phyloP scores from a whole-genome alignment of 495 filamentous ascomycete genomes.

The Penicillium desertorum region DNA sequence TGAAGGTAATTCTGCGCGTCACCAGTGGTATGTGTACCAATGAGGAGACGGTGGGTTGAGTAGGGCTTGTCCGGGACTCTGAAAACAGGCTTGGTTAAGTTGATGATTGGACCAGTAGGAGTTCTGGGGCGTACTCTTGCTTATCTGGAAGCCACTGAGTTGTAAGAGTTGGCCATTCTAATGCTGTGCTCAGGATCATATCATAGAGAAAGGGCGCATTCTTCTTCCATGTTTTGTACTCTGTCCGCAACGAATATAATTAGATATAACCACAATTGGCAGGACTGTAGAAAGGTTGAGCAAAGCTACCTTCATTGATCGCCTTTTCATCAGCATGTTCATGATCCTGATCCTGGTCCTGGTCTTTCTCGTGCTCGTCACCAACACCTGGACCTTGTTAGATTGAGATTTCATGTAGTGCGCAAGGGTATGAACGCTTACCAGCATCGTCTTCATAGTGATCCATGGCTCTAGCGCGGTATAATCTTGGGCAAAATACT shows the following conservation, averaged over 20 bases:
- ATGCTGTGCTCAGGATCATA: conserved; percentile 86
- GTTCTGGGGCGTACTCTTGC: conserved; percentile 58
- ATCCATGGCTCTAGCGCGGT: conserved; percentile 33
- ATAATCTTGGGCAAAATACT: conserved; percentile 5
- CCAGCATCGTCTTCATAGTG: conserved; percentile 41
- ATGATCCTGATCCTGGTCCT: conserved; percentile 68
- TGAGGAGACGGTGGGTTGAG: conserved; percentile 83
- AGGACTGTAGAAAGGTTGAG: background rate
- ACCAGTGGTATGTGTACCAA: conserved; percentile 92
- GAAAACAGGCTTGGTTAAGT: conserved; percentile 16
- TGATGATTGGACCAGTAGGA: background rate
- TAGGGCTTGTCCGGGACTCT: conserved; percentile 80
- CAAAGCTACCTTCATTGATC: conserved; percentile 78
- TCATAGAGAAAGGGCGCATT: conserved; percentile 98
- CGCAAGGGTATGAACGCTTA: conserved; percentile 12
- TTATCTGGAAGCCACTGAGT: conserved; percentile 98
- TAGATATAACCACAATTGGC: background rate
- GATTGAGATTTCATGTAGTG: conserved; percentile 19
- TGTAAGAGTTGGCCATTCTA: conserved; percentile 97
- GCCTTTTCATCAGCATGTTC: conserved; percentile 77
- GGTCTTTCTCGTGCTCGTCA: conserved; percentile 60
- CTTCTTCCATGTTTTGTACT: conserved; percentile 99
- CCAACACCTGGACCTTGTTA: conserved; percentile 33
- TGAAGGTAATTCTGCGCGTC: conserved; percentile 90
- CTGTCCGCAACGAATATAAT: conserved; percentile 42